Conservation (phyloP, 2,329 filamentous ascomycete genomes). For the Trichoderma guizhouense region DNA sequence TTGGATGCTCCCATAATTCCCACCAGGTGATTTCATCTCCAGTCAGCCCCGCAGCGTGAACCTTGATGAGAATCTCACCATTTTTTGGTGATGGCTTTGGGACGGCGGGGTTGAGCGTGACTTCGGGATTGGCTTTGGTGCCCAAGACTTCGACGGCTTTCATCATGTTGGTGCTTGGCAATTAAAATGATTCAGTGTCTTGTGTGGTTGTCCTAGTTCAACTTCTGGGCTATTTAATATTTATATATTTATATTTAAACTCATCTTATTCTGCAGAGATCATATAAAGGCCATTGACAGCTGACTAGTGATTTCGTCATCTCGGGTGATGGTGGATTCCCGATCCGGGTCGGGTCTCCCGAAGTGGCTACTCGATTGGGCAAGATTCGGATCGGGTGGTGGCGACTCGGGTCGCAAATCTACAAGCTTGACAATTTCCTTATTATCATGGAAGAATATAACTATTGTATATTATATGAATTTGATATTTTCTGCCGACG, state of each 20-base stretch:
- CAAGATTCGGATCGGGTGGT: neutral
- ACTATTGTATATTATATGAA: neutral
- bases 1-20: slow-evolving; percentile 30
- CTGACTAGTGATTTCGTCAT: slow-evolving; percentile 7
- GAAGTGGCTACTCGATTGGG: slow-evolving; percentile 3
- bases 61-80: slow-evolving; percentile 29
- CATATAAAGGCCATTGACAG: neutral
- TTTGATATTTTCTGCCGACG: neutral
- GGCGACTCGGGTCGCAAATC: neutral
- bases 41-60: slow-evolving; percentile 34
- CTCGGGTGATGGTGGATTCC: slow-evolving; percentile 6
- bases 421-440: neutral
- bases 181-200: neutral
- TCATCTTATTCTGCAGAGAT: neutral
- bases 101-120: slow-evolving; percentile 21
- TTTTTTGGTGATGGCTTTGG: slow-evolving; percentile 21
- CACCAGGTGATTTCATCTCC: slow-evolving; percentile 35
- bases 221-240: too few species aligned
- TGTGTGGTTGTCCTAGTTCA: neutral
- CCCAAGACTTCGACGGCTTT: slow-evolving; percentile 34
- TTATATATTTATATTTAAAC: neutral
- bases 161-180: slow-evolving; percentile 25
- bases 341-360: neutral
- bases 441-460: neutral
- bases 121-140: slow-evolving; percentile 20